These are phyloP conservation scores for Auricularia auricula-judae DNA, from an alignment of 768 basidiomycete genomes.

Conservation along the genomic window DNA sequence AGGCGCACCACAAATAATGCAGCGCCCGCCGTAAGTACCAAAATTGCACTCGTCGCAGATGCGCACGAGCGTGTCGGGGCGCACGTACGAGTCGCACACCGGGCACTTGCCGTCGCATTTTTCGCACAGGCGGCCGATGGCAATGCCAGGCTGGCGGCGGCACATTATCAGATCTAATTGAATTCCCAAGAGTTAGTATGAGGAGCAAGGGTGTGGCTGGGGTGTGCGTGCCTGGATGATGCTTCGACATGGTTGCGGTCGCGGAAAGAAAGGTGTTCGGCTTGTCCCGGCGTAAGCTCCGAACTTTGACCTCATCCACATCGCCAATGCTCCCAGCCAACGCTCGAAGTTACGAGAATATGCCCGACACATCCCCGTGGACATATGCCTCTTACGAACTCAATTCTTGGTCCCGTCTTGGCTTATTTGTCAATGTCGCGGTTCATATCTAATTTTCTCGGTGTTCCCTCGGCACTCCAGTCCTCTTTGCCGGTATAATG, in stretches of 20 bases:
- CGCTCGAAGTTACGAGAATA: too few species aligned
- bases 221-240: slow-evolving; percentile 58
- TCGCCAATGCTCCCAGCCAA: too few species aligned
- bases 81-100: slow-evolving; percentile 97
- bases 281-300: too few species aligned
- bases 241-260: slow-evolving; percentile 59
- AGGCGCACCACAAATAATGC: slow-evolving; percentile 94
- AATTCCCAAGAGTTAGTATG: neutral
- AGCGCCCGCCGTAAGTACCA: slow-evolving; percentile 92
- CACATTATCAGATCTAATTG: slow-evolving; percentile 91
- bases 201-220: neutral
- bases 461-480: too few species aligned
- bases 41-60: slow-evolving; percentile 99
- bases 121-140: slow-evolving; percentile 96
- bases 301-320: too few species aligned
- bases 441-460: too few species aligned
- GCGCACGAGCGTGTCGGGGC: slow-evolving; percentile 93
- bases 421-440: too few species aligned
- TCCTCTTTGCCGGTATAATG: too few species aligned
- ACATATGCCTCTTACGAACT: too few species aligned
- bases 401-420: too few species aligned
- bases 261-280: too few species aligned
- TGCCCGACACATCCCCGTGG: too few species aligned
- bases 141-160: slow-evolving; percentile 93
- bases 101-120: slow-evolving; percentile 99